phyloP scores from a whole-genome alignment of 2,329 filamentous ascomycete species.

The Neofusicoccum kwambonambiense region DNA sequence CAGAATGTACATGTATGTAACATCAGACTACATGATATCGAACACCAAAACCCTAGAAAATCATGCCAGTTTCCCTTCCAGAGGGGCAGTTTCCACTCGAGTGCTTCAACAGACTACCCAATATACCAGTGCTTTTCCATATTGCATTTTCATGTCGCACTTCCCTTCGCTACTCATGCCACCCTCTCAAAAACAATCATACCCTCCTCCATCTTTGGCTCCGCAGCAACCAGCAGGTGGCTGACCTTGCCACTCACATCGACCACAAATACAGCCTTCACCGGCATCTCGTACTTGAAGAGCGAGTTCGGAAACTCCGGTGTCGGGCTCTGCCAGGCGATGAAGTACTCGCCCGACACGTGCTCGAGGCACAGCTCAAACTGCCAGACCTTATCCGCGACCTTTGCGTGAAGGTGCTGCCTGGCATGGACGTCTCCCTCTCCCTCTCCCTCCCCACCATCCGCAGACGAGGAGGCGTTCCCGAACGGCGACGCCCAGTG shows the following conservation, averaged over 20 bases:
- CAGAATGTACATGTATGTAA: too few relatives aligned
- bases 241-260: not conserved
- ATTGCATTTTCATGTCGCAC: too few relatives aligned
- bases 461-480: too few relatives aligned
- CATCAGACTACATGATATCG: too few relatives aligned
- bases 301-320: not conserved
- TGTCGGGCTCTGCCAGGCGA: not conserved
- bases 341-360: conserved; percentile 13
- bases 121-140: too few relatives aligned
- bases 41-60: too few relatives aligned
- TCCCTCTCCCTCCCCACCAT: not conserved
- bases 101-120: too few relatives aligned
- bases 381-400: not conserved
- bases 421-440: too few relatives aligned
- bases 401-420: not conserved
- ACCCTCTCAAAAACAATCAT: not conserved
- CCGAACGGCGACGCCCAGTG: not conserved
- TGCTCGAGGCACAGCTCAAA: not conserved
- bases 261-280: not conserved
- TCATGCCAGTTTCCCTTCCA: too few relatives aligned
- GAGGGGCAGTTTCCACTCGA: too few relatives aligned
- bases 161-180: not conserved
- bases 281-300: not conserved
- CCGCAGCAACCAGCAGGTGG: not conserved
- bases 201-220: conserved; percentile 6